Base-by-base conservation (phyloP, 2,329 filamentous ascomycete genomes). In the Fusarium piperis region DNA sequence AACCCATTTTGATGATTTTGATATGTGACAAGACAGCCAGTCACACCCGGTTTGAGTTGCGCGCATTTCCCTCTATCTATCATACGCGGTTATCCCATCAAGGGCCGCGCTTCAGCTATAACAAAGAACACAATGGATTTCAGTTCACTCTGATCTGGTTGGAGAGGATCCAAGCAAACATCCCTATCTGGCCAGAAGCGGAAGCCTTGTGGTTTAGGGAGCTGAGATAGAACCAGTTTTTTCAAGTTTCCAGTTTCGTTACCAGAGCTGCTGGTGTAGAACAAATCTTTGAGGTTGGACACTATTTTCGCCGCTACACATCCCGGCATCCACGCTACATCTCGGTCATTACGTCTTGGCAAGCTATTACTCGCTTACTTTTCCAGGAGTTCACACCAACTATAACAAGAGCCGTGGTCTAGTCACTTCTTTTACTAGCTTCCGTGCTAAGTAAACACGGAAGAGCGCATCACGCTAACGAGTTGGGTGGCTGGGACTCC, bases 361-460 rank as follows among this genome's bases (percentile, higher is more conserved):
- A 41, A 41, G 39, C 2, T 23, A 41, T 23, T 5, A 12, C 39
- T 23, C 3, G 39, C 4, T 6, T 41, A 5, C 3, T 41, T 18
- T 9, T 5, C 39, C 7, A 13, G 12, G 4, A 23, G 18, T 8
- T 3, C 1, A 15, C 18, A 15, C 1, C 7, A 41, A 4, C 6
- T 23, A 18, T 15, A 1, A 23, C 39, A 41, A 23, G 18, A 15
- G 36, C 4, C 11, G 12, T 18, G 36, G 36, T 39, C n/a, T 18
- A 3, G 18, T 18, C 9, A 6, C 11, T 39, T 39, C n/a, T 41
- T 7, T 6, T 7, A 4, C 38, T 41, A 3, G 38, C 38, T 20
- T 0, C 1, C 18, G 1, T 2, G 11, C 0, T 7, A 7, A 13
- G 11, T 41, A 8, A 1, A 13, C 7, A 2, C 18, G n/a, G 6